A percentile compares a stretch with the other conserved stretches of the same genome.
These are phyloP conservation scores for Wakefieldia striispora DNA, from an alignment of 768 basidiomycete genomes.

Conservation along the genomic window DNA sequence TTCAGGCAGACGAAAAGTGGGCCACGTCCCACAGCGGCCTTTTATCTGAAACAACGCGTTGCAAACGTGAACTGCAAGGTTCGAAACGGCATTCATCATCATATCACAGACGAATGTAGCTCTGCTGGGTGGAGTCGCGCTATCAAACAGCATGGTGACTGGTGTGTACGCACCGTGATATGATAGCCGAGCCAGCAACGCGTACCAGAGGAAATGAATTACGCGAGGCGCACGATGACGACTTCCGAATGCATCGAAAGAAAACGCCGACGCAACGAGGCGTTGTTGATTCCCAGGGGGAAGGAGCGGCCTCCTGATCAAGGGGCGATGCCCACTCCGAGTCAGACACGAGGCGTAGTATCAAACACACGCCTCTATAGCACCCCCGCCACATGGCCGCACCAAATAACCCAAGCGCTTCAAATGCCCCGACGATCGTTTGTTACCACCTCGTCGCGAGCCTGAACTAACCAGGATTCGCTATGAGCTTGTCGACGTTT, in stretches of 20 bases:
- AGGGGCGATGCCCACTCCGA: background rate
- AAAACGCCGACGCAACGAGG: slow-evolving; percentile 18
- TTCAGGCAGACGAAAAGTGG: background rate
- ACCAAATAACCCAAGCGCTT: slow-evolving; percentile 23
- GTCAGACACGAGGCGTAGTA: slow-evolving; percentile 21
- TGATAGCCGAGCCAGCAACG: background rate
- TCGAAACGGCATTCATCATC: slow-evolving; percentile 10
- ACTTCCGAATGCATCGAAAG: no score
- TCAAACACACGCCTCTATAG: slow-evolving; percentile 20
- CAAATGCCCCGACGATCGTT: slow-evolving; percentile 25
- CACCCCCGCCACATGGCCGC: slow-evolving; percentile 28
- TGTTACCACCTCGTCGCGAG: slow-evolving; percentile 13
- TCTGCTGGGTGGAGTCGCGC: background rate
- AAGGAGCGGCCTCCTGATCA: slow-evolving; percentile 7
- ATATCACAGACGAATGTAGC: no score
- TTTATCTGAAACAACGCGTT: slow-evolving; percentile 17
- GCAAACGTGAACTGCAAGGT: background rate
- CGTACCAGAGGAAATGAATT: slow-evolving; percentile 14
- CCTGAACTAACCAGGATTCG: slow-evolving; percentile 17
- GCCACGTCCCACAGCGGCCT: slow-evolving; percentile 1
- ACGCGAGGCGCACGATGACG: slow-evolving; percentile 10
- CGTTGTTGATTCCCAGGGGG: background rate
- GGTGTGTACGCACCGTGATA: no score
- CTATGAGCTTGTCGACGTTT: slow-evolving; percentile 32
- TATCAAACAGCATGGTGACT: slow-evolving; percentile 20